Evolutionary conservation across 2,329 filamentous ascomycete species (phyloP), one percentile per base, ranked within the genome.

Genomic region (Hypoxylon sp.): DNA sequence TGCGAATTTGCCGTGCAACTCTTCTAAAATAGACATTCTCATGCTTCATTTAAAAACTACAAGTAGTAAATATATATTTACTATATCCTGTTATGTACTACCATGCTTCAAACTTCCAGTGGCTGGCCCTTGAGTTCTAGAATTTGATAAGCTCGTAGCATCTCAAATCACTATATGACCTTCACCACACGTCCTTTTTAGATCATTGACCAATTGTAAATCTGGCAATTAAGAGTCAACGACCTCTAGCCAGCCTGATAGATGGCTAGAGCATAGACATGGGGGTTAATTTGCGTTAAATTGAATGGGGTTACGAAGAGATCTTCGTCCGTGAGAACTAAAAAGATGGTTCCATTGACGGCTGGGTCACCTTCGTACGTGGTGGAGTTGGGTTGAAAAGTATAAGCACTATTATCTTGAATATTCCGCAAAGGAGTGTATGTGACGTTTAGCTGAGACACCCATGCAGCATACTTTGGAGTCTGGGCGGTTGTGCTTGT

Each of bases 181-280:
- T n/a, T n/a, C n/a, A n/a, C n/a, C n/a, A n/a, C n/a, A n/a, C n/a
- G n/a, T n/a, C n/a, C n/a, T n/a, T n/a, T n/a, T n/a, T n/a, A n/a
- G n/a, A n/a, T n/a, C n/a, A n/a, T n/a, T n/a, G n/a, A n/a, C n/a
- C n/a, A n/a, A n/a, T n/a, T n/a, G n/a, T n/a, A n/a, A n/a, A n/a
- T n/a, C n/a, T n/a, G n/a, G n/a, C n/a, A n/a, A n/a, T n/a, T n/a
- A n/a, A n/a, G n/a, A n/a, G n/a, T n/a, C n/a, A n/a, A n/a, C n/a
- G n/a, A n/a, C n/a, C n/a, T n/a, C 17, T 78, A 94, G 60, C 90
- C 90, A 62, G 89, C 85, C 73, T 91, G 87, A 69, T 92, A 94
- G 26, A 94, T 67, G 43, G 83, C 87, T 44, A 91, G 76, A 15
- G 90, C 89, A 47, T 83, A 82, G 25, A 94, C 86, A 62, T 91